These are phyloP conservation scores for Lepidium campestre DNA, from an alignment of 441 rosid genomes.

Conservation along the genomic window DNA sequence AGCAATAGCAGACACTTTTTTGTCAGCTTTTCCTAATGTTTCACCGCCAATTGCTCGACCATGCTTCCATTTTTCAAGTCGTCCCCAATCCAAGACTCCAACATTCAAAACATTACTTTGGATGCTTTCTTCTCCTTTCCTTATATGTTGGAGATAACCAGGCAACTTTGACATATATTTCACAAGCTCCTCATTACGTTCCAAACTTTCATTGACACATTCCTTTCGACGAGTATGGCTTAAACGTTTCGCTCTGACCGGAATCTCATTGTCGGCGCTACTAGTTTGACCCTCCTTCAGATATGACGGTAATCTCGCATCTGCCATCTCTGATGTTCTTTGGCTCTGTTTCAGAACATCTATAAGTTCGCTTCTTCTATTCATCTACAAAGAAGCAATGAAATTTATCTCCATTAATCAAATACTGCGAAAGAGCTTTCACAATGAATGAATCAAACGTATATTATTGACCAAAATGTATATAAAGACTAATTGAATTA, in stretches of 20 bases:
- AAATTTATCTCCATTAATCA: not conserved
- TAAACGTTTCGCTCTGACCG: constrained; percentile 27
- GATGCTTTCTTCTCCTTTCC: constrained; percentile 33
- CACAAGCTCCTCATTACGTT: constrained; percentile 58
- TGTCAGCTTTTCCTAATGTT: constrained; percentile 23
- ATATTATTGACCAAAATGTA: not conserved
- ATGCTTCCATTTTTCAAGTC: constrained; percentile 58
- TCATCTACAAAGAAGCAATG: not conserved
- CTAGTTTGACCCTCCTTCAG: not conserved
- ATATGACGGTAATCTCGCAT: constrained; percentile 17
- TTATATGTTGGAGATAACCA: constrained; percentile 55
- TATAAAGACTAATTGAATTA: not conserved
- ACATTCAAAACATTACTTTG: constrained; percentile 66
- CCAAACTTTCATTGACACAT: constrained; percentile 20
- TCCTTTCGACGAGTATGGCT: constrained; percentile 18
- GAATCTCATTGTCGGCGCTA: constrained; percentile 21
- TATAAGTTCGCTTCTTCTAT: constrained; percentile 9
- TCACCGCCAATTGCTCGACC: constrained; percentile 21
- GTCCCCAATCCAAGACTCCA: constrained; percentile 88
- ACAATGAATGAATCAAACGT: no score
- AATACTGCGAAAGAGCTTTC: not conserved
- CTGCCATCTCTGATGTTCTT: constrained; percentile 26
- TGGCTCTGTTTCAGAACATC: constrained; percentile 25
- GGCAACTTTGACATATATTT: constrained; percentile 82
- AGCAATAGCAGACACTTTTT: constrained; percentile 27